Evolutionary conservation across 176 grass and related monocot species (phyloP).

Genomic region (Panicum miliaceum): DNA sequence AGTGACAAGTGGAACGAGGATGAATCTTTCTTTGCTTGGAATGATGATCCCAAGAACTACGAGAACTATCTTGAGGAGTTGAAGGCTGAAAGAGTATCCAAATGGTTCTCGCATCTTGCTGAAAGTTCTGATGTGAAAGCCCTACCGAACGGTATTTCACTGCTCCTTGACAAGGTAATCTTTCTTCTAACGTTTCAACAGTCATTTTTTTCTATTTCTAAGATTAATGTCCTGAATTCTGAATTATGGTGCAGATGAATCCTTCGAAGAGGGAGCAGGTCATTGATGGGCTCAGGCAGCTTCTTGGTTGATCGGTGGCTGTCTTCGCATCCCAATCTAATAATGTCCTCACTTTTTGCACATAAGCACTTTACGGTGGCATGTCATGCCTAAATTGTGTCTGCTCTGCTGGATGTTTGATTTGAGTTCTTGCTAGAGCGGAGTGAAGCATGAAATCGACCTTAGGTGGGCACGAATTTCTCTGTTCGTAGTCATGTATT

Average conservation of each 20-base stretch:
- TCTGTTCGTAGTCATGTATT: conserved; percentile 39
- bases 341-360: conserved; percentile 33
- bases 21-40: conserved; percentile 89
- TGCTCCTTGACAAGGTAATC: conserved; percentile 81
- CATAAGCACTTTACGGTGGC: conserved; percentile 27
- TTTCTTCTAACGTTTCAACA: not conserved
- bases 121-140: conserved; percentile 70
- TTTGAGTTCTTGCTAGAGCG: conserved; percentile 31
- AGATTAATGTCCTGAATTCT: conserved; percentile 26
- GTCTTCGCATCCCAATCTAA: not conserved
- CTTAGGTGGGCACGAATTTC: not conserved
- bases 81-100: conserved; percentile 65
- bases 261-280: conserved; percentile 67
- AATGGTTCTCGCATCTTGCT: conserved; percentile 60
- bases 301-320: conserved; percentile 55
- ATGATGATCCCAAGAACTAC: conserved; percentile 75
- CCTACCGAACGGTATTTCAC: conserved; percentile 65
- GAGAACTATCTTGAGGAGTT: conserved; percentile 69
- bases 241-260: conserved; percentile 74
- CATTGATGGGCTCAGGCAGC: conserved; percentile 67
- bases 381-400: not conserved
- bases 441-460: conserved; percentile 7
- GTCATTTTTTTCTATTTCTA: not conserved
- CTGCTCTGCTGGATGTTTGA: conserved; percentile 9
- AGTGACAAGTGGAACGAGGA: conserved; percentile 74